Evolutionary conservation across 192 early-diverging fungal species (phyloP), one percentile per base, ranked within the genome.

Genomic region (Entomortierella parvispora): DNA sequence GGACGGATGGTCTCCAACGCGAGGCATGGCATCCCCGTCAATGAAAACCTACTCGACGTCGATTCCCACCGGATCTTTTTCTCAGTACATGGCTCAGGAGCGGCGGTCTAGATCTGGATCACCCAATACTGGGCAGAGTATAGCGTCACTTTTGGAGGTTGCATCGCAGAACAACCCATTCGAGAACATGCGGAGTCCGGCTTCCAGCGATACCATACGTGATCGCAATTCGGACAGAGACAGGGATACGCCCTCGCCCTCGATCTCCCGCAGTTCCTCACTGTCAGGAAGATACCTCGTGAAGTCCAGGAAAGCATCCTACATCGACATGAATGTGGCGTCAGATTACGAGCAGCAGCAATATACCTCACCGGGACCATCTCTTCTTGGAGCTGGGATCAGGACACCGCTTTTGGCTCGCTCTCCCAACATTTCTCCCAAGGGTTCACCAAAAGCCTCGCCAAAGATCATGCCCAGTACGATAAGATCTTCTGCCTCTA

Each of bases 21-120:
- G 74, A 28, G 68, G 66, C 31, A 63, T 56, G 18, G 74, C 53
- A 0, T 68, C 65, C 2, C 74, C 74, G 9, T 77, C 74, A 26
- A 65, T 77, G 46, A 77, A 77, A 17, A 77, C 74, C 0, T 77
- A 77, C 48, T 77, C 74, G n/a, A 77, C 74, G 9, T 77, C 74
- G 26, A 77, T 77, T 33, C 74, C 74, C 4, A 77, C 74, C 44
- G 74, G 60, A n/a, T 77, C 74, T 0, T 77, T 77, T 33, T 58
- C 74, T 22, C 74, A 77, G 43, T 77, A 58, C 56, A 77, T 77
- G 74, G 58, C 58, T 7, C 59, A 63, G 43, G 65, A 68, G n/a
- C 67, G 74, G 28, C 53, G 45, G 43, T 62, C 65, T 3, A 60
- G 74, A 40, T 62, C 74, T 20, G 61, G 58, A 50, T 77, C 74